Percentiles rank a stretch among this genome's conserved stretches.
Evolutionary conservation across 176 grass and related monocot genomes (phyloP).

Genomic region (bread wheat (Triticum aestivum)): DNA sequence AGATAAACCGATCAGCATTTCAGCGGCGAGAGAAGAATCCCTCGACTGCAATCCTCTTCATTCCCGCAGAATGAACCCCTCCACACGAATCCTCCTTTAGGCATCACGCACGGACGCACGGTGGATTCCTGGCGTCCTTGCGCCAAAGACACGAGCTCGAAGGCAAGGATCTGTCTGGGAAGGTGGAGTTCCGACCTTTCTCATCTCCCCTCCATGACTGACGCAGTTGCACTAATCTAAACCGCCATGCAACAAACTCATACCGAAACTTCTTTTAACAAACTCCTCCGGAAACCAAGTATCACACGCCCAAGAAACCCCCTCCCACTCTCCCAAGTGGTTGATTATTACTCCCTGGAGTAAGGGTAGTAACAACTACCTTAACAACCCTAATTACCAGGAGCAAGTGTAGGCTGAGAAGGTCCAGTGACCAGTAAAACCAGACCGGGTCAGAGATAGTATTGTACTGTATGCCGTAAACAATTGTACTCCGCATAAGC

Average conservation of each 20-base stretch:
- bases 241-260: neutral
- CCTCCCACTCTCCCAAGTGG: neutral
- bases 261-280: neutral
- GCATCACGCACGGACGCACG: neutral
- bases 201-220: neutral
- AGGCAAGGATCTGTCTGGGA: neutral
- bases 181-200: neutral
- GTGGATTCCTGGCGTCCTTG: neutral
- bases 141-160: neutral
- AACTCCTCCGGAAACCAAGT: conserved; percentile 20
- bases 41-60: neutral
- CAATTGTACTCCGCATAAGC: no score
- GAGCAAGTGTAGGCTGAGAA: neutral
- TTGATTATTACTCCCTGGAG: neutral
- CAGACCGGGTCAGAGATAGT: neutral
- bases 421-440: neutral
- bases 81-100: neutral
- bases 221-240: neutral
- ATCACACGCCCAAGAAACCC: conserved; percentile 8
- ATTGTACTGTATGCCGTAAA: neutral
- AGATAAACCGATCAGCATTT: neutral
- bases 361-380: neutral
- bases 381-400: conserved; percentile 5
- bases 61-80: neutral
- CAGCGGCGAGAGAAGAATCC: neutral